A percentile compares a stretch with the other conserved stretches of the same genome.
phyloP scores from a whole-genome alignment of 2,329 filamentous ascomycete species.

The Exophiala sp. region DNA sequence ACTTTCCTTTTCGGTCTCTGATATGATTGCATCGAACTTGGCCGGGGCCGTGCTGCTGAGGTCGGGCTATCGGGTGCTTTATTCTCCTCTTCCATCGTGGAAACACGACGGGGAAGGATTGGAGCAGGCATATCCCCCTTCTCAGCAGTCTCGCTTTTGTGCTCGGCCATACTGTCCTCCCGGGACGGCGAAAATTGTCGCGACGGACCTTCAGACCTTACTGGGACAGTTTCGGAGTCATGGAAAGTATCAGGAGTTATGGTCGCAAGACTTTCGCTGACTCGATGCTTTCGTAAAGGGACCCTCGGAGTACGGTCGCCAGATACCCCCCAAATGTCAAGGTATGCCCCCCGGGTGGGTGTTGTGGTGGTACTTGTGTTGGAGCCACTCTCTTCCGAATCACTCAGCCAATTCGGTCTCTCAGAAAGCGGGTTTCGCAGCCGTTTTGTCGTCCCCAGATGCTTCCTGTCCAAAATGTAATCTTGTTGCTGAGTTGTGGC shows the following conservation, averaged over 20 bases:
- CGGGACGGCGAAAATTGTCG: slow-evolving; percentile 6
- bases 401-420: slow-evolving; percentile 75
- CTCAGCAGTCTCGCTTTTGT: slow-evolving; percentile 1
- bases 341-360: slow-evolving; percentile 18
- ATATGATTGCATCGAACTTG: slow-evolving; percentile 32
- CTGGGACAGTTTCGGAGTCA: slow-evolving; percentile 14
- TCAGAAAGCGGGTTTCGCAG: slow-evolving; percentile 46
- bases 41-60: slow-evolving; percentile 45
- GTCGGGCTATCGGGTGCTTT: slow-evolving; percentile 12
- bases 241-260: slow-evolving; percentile 28
- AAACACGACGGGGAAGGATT: slow-evolving; percentile 4
- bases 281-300: slow-evolving; percentile 6
- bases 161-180: slow-evolving; percentile 10
- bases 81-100: slow-evolving; percentile 4
- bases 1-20: slow-evolving; percentile 60
- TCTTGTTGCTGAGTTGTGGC: background rate
- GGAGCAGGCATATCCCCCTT: slow-evolving; percentile 10
- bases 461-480: background rate
- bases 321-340: slow-evolving; percentile 20
- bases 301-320: slow-evolving; percentile 2
- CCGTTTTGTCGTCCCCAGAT: slow-evolving; percentile 1
- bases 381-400: slow-evolving; percentile 61
- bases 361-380: slow-evolving; percentile 59
- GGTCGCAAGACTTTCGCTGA: slow-evolving; percentile 25
- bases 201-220: slow-evolving; percentile 7